These are phyloP conservation scores for Zea luxurians DNA, from an alignment of 176 grass and related monocot genomes.

Conservation along the genomic window DNA sequence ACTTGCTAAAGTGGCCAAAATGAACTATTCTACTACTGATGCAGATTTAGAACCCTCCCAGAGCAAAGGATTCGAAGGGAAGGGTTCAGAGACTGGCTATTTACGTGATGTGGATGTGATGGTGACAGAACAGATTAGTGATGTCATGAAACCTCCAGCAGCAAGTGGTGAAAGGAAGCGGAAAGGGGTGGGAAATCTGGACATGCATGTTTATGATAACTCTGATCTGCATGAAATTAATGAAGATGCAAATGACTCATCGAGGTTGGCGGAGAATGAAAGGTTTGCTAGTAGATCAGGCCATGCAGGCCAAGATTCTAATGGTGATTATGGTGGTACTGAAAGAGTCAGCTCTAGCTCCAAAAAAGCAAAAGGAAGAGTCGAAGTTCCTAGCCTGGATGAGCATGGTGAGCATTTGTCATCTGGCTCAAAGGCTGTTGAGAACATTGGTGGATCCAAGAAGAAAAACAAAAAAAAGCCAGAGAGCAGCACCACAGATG, in stretches of 20 bases:
- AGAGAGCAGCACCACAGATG: slow-evolving; percentile 43
- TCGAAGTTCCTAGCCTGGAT: slow-evolving; percentile 50
- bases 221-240: slow-evolving; percentile 43
- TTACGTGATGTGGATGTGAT: slow-evolving; percentile 55
- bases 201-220: slow-evolving; percentile 42
- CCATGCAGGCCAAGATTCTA: slow-evolving; percentile 42
- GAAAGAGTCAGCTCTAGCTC: slow-evolving; percentile 57
- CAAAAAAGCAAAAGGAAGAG: slow-evolving; percentile 67
- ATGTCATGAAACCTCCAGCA: slow-evolving; percentile 47
- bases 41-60: slow-evolving; percentile 53
- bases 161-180: slow-evolving; percentile 69
- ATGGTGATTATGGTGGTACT: slow-evolving; percentile 40
- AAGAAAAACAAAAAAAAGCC: slow-evolving; percentile 92
- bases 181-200: slow-evolving; percentile 53
- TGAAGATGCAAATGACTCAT: slow-evolving; percentile 40
- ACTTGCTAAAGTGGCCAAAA: slow-evolving; percentile 44
- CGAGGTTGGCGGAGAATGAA: slow-evolving; percentile 35
- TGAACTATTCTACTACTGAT: slow-evolving; percentile 45
- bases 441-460: slow-evolving; percentile 54
- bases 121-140: slow-evolving; percentile 51
- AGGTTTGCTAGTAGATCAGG: slow-evolving; percentile 42
- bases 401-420: slow-evolving; percentile 41
- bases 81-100: slow-evolving; percentile 45
- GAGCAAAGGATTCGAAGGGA: slow-evolving; percentile 59
- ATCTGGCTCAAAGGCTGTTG: slow-evolving; percentile 46